phyloP scores from a whole-genome alignment of 192 early-diverging fungal genomes.

The Backusella circina region DNA sequence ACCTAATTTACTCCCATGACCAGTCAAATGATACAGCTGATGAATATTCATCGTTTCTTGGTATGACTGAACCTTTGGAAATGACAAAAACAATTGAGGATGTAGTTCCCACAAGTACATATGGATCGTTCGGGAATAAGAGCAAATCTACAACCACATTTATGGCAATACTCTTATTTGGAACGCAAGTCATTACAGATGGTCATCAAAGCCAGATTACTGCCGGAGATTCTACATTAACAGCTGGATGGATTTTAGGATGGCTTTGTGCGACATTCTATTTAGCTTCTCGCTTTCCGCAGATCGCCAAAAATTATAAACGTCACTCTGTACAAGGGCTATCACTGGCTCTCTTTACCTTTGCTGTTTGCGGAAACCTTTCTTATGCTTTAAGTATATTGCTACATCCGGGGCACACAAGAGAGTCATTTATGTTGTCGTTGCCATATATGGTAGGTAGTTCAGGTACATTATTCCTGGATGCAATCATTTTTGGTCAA shows the following conservation, averaged over 20 bases:
- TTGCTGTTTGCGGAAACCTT: constrained; percentile 65
- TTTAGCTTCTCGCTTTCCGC: constrained; percentile 67
- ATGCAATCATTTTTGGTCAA: constrained; percentile 59
- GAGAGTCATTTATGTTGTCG: constrained; percentile 18
- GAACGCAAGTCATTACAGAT: background rate
- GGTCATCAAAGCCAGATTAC: background rate
- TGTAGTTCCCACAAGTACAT: background rate
- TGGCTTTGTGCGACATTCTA: constrained; percentile 65
- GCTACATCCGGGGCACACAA: constrained; percentile 26
- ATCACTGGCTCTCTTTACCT: constrained; percentile 67
- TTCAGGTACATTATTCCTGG: constrained; percentile 62
- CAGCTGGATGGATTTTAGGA: constrained; percentile 54
- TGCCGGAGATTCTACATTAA: constrained; percentile 1
- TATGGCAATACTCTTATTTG: constrained; percentile 11
- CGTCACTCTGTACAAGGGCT: constrained; percentile 62
- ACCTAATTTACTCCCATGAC: background rate
- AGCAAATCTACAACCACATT: constrained; percentile 1
- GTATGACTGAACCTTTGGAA: background rate
- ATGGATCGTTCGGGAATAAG: background rate
- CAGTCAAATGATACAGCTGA: constrained; percentile 8
- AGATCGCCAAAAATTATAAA: constrained; percentile 66
- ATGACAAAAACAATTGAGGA: background rate
- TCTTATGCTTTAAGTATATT: constrained; percentile 56
- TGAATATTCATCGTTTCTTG: background rate
- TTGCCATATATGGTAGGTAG: constrained; percentile 62